Evolutionary conservation across 495 filamentous ascomycete genomes (phyloP), one percentile per base, ranked within the genome.

Genomic region (Talaromyces ruber): DNA sequence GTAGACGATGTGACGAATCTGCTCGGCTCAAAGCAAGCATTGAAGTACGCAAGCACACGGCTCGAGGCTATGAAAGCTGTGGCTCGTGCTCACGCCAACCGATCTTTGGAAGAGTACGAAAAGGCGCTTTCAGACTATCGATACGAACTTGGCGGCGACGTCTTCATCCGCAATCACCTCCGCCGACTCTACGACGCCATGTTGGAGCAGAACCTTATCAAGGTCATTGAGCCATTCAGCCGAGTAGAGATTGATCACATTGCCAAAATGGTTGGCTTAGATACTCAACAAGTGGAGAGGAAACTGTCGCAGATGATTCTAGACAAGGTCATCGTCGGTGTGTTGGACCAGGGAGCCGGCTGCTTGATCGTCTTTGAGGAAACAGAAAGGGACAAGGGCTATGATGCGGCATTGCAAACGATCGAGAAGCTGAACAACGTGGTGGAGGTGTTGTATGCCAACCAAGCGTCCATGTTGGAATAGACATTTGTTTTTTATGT

Each of bases 281-380:
- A 97, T 68, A 96, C 89, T 51, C 89, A 91, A 76, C 93, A 97
- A 79, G 94, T 98, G 65, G 94, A 98, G 82, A 85, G 92, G 67
- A 98, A 98, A 82, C 83, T 98, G 43, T 92, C 88, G 29, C 94
- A 98, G 82, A 98, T 98, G 94, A 98, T 98, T 68, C 81, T 98
- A 62, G 94, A 98, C 76, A 97, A 97, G 81, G 91, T 97, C 62
- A 97, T 98, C 72, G 90, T 96, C 56, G 94, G 94, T 28, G 94
- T 98, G 59, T 78, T 98, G 69, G 94, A 98, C 75, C 95, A 98
- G 72, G 94, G 95, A n/a, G 89, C 91, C 12, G 92, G 93, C 7
- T 98, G 95, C 74, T 79, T 98, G 75, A 96, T 96, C 72, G 90
- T 98, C 62, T 98, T 88, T 68, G 94, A 98, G 66, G 94, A 98